Base-by-base conservation (phyloP, 306 rosid species). In the Alnus rubra region DNA sequence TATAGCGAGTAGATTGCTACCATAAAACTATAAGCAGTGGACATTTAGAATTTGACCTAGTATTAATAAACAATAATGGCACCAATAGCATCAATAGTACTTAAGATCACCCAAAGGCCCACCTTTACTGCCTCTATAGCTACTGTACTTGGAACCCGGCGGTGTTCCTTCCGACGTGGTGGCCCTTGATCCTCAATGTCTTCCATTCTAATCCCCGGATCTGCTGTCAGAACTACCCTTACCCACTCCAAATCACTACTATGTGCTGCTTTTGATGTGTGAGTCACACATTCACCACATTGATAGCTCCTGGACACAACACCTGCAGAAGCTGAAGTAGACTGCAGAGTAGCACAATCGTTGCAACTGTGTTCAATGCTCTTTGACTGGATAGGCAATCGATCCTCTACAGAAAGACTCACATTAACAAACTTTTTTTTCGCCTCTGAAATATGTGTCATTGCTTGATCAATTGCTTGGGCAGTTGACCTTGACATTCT, bases 91-190 rank as follows among this genome's bases (percentile, higher is more conserved):
- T 69, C 69, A 65, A 75, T 54, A 42, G 73, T 28, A 73, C 48
- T 55, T 45, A 75, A 71, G 47, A 37, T n/a, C 80, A 78, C 49
- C 73, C 72, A 76, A 87, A 81, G 64, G 65, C 89, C 77, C 79
- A 96, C 99, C 96, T 93, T 96, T 78, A 93, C 98, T 91, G 93
- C 99, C 83, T 96, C 99, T 19, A 96, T 93, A 56, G 99, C 99
- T 81, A 96, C 92, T 30, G 88, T 96, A 84, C 99, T 96, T 78
- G 99, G 99, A 83, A 96, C 97, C 45, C 99, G 94, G 12, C 99
- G 97, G 83, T 96, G 99, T 86, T 96, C 99, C 94, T 87, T 93
- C 81, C 92, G 87, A 71, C 93, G 92, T 33, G 82, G 87, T 31
- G 91, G 97, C 70, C 88, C 87, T 75, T 79, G 93, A 77, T 85